Conservation (phyloP, 1,139 yeast species). For the Pneumocystis canis region DNA sequence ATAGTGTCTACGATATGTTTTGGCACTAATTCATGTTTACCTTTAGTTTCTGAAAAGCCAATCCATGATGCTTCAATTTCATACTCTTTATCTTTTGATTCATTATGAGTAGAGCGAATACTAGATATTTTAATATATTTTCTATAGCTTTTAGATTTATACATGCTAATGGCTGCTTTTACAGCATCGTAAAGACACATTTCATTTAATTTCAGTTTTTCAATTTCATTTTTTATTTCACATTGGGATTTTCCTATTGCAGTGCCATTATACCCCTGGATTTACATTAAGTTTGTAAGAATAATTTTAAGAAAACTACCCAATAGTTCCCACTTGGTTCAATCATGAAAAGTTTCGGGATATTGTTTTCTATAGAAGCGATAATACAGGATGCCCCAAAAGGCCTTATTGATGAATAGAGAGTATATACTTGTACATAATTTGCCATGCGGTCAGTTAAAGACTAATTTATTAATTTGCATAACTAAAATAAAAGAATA, state of each 20-base stretch:
- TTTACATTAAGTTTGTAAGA: not conserved
- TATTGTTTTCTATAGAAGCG: conserved; percentile 82
- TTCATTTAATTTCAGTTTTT: conserved; percentile 63
- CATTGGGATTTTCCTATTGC: conserved; percentile 98
- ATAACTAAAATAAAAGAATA: not conserved
- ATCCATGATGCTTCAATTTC: conserved; percentile 92
- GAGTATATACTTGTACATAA: conserved; percentile 88
- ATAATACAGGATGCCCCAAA: conserved; percentile 85
- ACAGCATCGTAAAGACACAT: conserved; percentile 69
- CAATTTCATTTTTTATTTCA: conserved; percentile 88
- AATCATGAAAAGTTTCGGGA: conserved; percentile 86
- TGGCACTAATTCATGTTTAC: not conserved
- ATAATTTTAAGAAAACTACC: conserved; percentile 23
- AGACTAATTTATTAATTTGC: not conserved
- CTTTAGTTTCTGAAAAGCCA: not conserved
- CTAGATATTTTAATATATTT: not conserved
- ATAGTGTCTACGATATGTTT: not conserved
- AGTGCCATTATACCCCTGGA: conserved; percentile 73
- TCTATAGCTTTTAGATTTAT: not conserved
- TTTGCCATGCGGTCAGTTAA: conserved; percentile 80
- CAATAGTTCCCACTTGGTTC: conserved; percentile 95
- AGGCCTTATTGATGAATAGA: conserved; percentile 94
- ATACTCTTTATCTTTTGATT: conserved; percentile 90
- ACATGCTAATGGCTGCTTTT: conserved; percentile 78
- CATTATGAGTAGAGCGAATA: conserved; percentile 89